Percentiles rank a stretch among this genome's conserved stretches.
phyloP scores from a whole-genome alignment of 192 early-diverging fungal species.

The Umbelopsis ramanniana region DNA sequence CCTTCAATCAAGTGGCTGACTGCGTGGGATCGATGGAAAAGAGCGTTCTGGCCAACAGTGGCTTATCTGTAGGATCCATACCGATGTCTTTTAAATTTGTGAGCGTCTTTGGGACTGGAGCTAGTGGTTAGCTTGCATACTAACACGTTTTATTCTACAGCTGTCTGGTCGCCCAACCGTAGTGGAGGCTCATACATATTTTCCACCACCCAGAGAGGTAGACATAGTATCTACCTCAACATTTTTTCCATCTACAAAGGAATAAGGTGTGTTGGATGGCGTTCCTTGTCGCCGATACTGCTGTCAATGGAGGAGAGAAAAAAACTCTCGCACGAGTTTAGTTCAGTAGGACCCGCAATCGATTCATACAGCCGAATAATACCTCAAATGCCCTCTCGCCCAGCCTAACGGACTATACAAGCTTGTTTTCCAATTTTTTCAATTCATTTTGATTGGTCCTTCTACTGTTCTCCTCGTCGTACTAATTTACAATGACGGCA shows the following conservation, averaged over 20 bases:
- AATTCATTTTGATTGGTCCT: too few relatives aligned
- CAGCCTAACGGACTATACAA: too few relatives aligned
- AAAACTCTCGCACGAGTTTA: too few relatives aligned
- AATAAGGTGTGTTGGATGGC: too few relatives aligned
- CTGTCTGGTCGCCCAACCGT: background rate
- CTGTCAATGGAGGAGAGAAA: too few relatives aligned
- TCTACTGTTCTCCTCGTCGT: too few relatives aligned
- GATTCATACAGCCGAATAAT: too few relatives aligned
- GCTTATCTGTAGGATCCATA: slow-evolving; percentile 5
- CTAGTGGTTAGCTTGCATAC: background rate
- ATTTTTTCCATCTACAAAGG: background rate
- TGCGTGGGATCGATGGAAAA: slow-evolving; percentile 2
- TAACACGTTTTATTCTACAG: background rate
- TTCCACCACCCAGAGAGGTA: background rate
- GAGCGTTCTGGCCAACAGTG: slow-evolving; percentile 12
- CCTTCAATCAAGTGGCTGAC: slow-evolving; percentile 8
- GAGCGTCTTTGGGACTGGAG: background rate
- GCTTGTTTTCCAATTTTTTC: too few relatives aligned
- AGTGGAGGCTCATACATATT: slow-evolving; percentile 9
- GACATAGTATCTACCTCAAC: slow-evolving; percentile 1
- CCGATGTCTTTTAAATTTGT: slow-evolving; percentile 19
- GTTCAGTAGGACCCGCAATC: too few relatives aligned
- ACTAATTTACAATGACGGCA: too few relatives aligned
- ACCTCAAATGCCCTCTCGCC: too few relatives aligned
- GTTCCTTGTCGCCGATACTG: too few relatives aligned